Evolutionary conservation across 163 green algal species (phyloP).

Genomic region (Chlamydomonas reinhardtii): DNA sequence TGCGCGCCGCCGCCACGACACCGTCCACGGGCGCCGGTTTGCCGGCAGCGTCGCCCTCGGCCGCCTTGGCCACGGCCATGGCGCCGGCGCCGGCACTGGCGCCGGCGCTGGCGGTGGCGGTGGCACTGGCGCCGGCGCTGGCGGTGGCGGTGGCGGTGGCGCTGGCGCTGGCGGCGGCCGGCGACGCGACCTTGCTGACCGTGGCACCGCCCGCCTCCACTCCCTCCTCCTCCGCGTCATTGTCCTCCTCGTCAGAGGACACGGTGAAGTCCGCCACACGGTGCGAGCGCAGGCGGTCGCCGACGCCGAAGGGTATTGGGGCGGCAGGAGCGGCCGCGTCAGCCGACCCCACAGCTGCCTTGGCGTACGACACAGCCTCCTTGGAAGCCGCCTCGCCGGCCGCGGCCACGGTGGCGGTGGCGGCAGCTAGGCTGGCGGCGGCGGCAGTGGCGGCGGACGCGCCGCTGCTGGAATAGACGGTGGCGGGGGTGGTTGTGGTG

Average conservation of each 20-base stretch:
- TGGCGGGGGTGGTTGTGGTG: no score
- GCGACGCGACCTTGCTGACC: no score
- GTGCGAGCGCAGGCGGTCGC: slow-evolving; percentile 16
- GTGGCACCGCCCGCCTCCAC: background rate
- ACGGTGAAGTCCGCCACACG: background rate
- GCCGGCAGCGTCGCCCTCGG: background rate
- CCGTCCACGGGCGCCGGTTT: background rate
- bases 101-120: no score
- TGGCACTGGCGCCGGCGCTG: no score
- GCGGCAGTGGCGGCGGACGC: background rate
- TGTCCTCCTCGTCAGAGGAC: background rate
- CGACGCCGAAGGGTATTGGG: background rate
- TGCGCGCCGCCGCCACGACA: background rate
- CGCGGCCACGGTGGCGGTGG: no score
- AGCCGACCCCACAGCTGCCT: no score
- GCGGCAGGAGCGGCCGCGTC: no score
- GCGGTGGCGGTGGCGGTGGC: no score
- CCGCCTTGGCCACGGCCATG: background rate
- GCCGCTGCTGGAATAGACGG: no score
- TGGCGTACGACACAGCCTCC: background rate
- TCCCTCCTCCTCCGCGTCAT: background rate
- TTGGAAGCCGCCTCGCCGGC: background rate
- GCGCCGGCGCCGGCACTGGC: background rate
- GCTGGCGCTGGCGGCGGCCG: no score
- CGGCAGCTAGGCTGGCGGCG: background rate